Evolutionary conservation across 2,329 filamentous ascomycete genomes (phyloP).

Genomic region (Alternaria ventricosa): DNA sequence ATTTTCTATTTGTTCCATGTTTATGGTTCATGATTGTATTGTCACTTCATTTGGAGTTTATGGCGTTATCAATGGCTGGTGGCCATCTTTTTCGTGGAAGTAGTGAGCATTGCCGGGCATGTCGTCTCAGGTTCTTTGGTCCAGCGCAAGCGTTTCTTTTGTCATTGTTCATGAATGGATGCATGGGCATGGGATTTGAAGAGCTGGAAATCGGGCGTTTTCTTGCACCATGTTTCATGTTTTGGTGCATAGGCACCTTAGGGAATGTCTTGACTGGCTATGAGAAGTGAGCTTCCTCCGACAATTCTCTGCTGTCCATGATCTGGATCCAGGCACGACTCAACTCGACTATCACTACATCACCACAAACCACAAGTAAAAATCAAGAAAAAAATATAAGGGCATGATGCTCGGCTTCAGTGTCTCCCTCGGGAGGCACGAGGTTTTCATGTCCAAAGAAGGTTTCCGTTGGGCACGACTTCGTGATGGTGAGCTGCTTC

Average conservation of each 20-base stretch:
- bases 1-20: constrained; percentile 21
- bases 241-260: constrained; percentile 10
- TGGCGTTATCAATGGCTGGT: constrained; percentile 25
- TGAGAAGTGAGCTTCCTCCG: constrained; percentile 19
- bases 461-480: background rate
- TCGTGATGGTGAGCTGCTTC: background rate
- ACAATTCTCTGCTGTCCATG: constrained; percentile 29
- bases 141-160: constrained; percentile 16
- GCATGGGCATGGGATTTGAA: constrained; percentile 15
- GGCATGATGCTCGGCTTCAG: constrained; percentile 41
- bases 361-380: constrained; percentile 27
- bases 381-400: constrained; percentile 43
- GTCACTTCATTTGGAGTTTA: constrained; percentile 25
- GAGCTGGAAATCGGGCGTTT: constrained; percentile 15
- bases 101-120: constrained; percentile 17
- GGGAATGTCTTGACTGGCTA: constrained; percentile 20
- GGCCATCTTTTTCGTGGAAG: constrained; percentile 16
- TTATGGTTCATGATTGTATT: constrained; percentile 27
- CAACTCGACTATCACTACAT: constrained; percentile 26
- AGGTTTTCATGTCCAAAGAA: constrained; percentile 39
- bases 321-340: constrained; percentile 35
- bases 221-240: constrained; percentile 20
- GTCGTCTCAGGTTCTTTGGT: constrained; percentile 9
- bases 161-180: constrained; percentile 20
- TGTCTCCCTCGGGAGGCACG: constrained; percentile 13